Evolutionary conservation across 768 basidiomycete species (phyloP).

Genomic region (Cyclocybe cylindracea): DNA sequence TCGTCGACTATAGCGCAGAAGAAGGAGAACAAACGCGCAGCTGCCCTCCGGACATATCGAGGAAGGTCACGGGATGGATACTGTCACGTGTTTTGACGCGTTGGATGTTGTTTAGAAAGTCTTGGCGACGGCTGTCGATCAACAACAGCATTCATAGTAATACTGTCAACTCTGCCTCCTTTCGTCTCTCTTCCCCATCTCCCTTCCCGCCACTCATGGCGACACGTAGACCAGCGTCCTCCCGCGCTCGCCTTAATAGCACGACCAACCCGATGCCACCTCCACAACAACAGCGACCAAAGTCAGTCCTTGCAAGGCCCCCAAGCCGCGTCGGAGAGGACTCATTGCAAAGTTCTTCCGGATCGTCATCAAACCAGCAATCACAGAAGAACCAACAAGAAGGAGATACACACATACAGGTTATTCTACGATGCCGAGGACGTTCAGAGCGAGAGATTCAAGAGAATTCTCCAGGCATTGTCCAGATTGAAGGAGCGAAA

Average conservation of each 20-base stretch:
- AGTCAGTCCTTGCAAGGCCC: slow-evolving; percentile 49
- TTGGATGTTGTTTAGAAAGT: too few species aligned
- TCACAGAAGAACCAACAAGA: slow-evolving; percentile 37
- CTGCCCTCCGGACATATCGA: too few species aligned
- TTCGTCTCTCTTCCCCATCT: slow-evolving; percentile 6
- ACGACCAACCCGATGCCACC: slow-evolving; percentile 24
- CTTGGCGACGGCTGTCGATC: too few species aligned
- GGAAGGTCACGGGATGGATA: too few species aligned
- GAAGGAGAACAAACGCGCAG: too few species aligned
- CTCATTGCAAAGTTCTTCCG: slow-evolving; percentile 7
- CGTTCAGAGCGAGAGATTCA: slow-evolving; percentile 85
- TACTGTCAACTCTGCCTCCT: background rate
- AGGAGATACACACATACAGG: slow-evolving; percentile 85
- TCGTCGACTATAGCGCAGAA: too few species aligned
- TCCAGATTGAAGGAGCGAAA: slow-evolving; percentile 74
- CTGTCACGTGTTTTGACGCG: too few species aligned
- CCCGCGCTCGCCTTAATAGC: slow-evolving; percentile 43
- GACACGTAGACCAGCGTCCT: slow-evolving; percentile 56
- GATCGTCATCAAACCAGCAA: slow-evolving; percentile 1
- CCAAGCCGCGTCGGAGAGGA: slow-evolving; percentile 17
- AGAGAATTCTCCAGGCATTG: slow-evolving; percentile 86
- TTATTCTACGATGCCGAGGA: slow-evolving; percentile 86
- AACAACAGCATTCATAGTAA: slow-evolving; percentile 17
- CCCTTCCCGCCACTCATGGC: slow-evolving; percentile 46
- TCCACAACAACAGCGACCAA: slow-evolving; percentile 45